Evolutionary conservation across 495 filamentous ascomycete genomes (phyloP).

Genomic region (Penicillium diatomitis): DNA sequence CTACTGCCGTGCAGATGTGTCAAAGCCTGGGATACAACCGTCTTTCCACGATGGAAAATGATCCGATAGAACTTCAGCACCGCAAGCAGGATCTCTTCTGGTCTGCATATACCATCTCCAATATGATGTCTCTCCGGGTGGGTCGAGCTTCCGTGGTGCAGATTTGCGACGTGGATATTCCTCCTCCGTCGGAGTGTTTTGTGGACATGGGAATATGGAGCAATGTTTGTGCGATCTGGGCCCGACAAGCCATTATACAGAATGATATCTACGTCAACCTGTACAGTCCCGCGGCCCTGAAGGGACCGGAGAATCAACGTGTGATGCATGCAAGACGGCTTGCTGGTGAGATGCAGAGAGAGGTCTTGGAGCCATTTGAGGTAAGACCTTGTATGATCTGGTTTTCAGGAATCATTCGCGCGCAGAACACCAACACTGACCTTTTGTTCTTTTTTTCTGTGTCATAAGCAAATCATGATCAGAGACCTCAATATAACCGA

Average conservation of each 20-base stretch:
- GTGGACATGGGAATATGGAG: conserved; percentile 18
- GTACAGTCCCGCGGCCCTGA: conserved; percentile 52
- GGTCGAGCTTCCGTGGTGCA: conserved; percentile 53
- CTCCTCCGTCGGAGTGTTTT: conserved; percentile 22
- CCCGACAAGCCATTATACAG: conserved; percentile 45
- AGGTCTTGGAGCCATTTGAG: conserved; percentile 25
- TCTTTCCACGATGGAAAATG: conserved; percentile 39
- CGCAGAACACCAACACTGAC: too few species aligned
- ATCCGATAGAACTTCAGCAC: conserved; percentile 25
- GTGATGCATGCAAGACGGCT: conserved; percentile 22
- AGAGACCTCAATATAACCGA: conserved; percentile 5
- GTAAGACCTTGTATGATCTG: conserved; percentile 7
- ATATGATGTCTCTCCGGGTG: conserved; percentile 52
- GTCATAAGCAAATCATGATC: conserved; percentile 7
- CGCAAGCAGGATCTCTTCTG: conserved; percentile 46
- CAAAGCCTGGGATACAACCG: conserved; percentile 59
- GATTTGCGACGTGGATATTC: conserved; percentile 55
- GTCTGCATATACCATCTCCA: conserved; percentile 53
- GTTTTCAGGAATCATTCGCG: too few species aligned
- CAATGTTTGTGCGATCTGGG: conserved; percentile 32
- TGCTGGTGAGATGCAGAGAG: conserved; percentile 24
- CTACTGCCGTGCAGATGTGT: conserved; percentile 48
- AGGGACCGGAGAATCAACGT: conserved; percentile 37
- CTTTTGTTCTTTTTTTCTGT: too few species aligned
- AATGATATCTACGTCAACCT: conserved; percentile 49